Evolutionary conservation across 768 basidiomycete genomes (phyloP), one percentile per base, ranked within the genome.

Genomic region (Cystobasidium tubakii): DNA sequence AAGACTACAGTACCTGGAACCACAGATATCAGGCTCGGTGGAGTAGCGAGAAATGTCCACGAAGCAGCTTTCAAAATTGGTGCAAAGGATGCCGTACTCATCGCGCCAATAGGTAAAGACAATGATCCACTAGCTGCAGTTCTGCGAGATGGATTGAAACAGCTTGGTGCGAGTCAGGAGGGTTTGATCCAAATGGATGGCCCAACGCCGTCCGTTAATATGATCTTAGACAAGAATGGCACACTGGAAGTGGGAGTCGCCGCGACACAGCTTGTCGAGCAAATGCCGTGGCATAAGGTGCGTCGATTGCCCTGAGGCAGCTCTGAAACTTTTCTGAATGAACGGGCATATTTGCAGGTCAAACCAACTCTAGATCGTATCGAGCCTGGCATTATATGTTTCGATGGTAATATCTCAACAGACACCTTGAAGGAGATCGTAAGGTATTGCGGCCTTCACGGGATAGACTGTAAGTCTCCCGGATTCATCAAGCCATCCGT

Each of bases 21-120:
- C 15, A 86, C 98, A 29, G 82, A 84, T 19, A 74, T 94, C 44
- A 85, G 89, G 0, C 82, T 90, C 4, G 95, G 95, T 0, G 95
- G 95, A 33, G 95, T 99, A 17, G 93, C 86, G 0, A 88, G 94
- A n/a, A 99, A 99, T 80, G 87, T 99, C 53, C 90, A 94, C 1
- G 93, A 97, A 80, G 91, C 92, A 0, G 85, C 92, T 6, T 88
- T 90, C 79, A 86, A 90, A 33, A 62, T 63, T 74, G 33, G 75
- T 42, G 33, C 63, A 44, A 39, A 57, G 44, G 25, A 13, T n/a
- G 82, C 82, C 10, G 73, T 91, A 15, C 84, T 99, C 46, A 82
- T 97, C 7, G 86, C 93, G 1, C 86, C 89, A 0, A 79, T 95
- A 13, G 92, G 90, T 1, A 60, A 60, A 21, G 0, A 77, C 29